phyloP scores from a whole-genome alignment of 2,329 filamentous ascomycete species.

The Fusarium mundagurra region DNA sequence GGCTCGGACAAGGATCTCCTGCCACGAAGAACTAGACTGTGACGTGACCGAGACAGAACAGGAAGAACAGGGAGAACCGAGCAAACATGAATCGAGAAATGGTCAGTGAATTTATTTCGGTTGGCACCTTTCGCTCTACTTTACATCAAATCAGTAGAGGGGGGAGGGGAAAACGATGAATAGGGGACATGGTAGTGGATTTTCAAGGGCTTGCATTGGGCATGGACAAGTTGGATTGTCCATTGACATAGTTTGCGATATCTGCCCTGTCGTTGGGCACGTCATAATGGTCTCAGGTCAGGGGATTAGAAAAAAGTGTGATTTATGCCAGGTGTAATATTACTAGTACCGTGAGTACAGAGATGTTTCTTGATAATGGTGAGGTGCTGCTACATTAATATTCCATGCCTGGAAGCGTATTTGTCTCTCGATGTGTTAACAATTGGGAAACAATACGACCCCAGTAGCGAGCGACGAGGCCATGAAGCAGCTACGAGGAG shows the following conservation, averaged over 20 bases:
- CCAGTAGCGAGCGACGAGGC: not conserved
- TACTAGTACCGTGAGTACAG: conserved; percentile 3
- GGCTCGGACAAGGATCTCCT: conserved; percentile 13
- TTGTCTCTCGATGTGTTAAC: not conserved
- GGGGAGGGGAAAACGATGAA: not conserved
- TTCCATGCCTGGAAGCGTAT: not conserved
- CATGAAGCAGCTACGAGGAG: not conserved
- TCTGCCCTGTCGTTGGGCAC: conserved; percentile 2
- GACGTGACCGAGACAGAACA: not conserved
- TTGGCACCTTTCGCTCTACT: not conserved
- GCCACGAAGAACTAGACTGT: conserved; percentile 6
- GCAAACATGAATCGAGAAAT: not conserved
- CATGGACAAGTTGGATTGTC: conserved; percentile 34
- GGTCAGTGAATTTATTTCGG: not conserved
- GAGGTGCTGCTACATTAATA: not conserved
- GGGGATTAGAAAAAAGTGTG: not conserved
- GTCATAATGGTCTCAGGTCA: not conserved
- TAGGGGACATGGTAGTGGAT: not conserved
- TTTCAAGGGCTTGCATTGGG: conserved; percentile 25
- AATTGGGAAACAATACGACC: not conserved
- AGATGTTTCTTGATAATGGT: not conserved
- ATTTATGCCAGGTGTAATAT: not conserved
- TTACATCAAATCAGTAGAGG: not conserved
- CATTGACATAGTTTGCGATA: not conserved
- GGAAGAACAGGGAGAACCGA: not conserved